Base-by-base conservation (phyloP, 108 stramenopile genomes). In the Stephanodiscus triporus region DNA sequence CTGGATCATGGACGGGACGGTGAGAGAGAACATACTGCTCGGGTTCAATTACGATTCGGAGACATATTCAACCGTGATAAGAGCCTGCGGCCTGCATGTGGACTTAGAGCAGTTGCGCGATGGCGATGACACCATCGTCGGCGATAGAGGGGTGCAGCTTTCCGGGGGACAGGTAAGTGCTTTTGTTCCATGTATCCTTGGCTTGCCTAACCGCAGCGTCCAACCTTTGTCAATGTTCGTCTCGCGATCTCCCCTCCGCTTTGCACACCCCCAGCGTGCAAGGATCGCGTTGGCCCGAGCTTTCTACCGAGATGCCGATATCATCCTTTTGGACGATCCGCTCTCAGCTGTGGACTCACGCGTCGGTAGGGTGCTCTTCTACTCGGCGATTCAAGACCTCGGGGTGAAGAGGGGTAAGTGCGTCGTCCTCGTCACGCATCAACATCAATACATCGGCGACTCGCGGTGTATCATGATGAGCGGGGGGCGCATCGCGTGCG, bases 301-400 rank as follows among this genome's bases (percentile, higher is more conserved):
- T 17, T 90, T 93, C 49, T 85, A 85, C 30, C 78, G 82, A 27
- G 83, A 91, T 55, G 70, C 92, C 9, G 86, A 93, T 49, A 67
- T 97, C 22, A 67, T 95, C 30, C 66, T 97, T 20, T 62, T 92
- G 42, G 98, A 99, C 72, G 98, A 99, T 76, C 94, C 96, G 0
- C 73, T 99, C 34, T 94, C 95, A 8, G 98, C 98, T n/a, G 94
- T 97, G 14, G 98, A 99, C 62, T 86, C 93, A 13, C 83, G 83
- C 69, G 93, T 96, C 24, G 95, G 93, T 20, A 61, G 85, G 16
- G 77, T 84, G 1, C 84, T 98, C 9, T 98, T 94, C 68, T 89
- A 91, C 66, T 75, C 86, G 64, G 93, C 95, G 14, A 83, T 97
- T 22, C 68, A 74, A 53, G 85, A 77, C 11, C 85, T 96, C 10